Evolutionary conservation across 805 yeast species (phyloP), one percentile per base, ranked within the genome.

Genomic region (Maudiozyma barnettii): DNA sequence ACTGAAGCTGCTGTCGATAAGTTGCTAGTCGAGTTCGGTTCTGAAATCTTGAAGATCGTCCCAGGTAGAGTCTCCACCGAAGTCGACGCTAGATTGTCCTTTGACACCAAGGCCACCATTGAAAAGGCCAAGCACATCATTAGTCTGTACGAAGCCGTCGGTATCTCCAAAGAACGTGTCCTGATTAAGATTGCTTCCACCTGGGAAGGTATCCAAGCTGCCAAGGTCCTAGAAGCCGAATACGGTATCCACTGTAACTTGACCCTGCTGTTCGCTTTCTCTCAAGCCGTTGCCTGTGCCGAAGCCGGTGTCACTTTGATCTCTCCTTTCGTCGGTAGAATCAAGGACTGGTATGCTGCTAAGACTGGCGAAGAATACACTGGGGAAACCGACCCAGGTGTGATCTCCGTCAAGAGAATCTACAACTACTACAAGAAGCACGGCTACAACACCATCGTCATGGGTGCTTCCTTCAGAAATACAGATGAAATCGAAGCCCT

Each of bases 401-500:
- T 93, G 52, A 45, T 74, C 45, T 87, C 96, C 39, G 99, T 93
- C 61, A 83, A 81, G 72, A 68, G 66, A 52, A 93, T 93, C 71
- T 93, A 69, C 86, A 85, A 90, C 84, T 93, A 93, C 82, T 93
- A 93, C 85, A 93, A 93, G 83, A 91, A 91, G 76, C 87, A 71
- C 72, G 91, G 83, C 60, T 93, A 93, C 82, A 78, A 91, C 63
- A 93, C 99, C 69, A 90, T 93, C 67, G 98, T 93, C 66, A 93
- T 93, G 99, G 99, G 99, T 73, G 99, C 99, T 51, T 91, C 98
- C 51, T 91, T 93, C 89, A 91, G 99, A 82, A 93, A 90, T 78
- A 71, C 75, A 53, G 96, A 89, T 59, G 99, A 91, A 76, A 87
- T 93, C 73, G 84, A 82, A 72, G 96, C 95, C 60, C 77, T 93